Evolutionary conservation across 176 grass and related monocot genomes (phyloP), one percentile per base, ranked within the genome.

Genomic region (Bonia amplexicaulis): DNA sequence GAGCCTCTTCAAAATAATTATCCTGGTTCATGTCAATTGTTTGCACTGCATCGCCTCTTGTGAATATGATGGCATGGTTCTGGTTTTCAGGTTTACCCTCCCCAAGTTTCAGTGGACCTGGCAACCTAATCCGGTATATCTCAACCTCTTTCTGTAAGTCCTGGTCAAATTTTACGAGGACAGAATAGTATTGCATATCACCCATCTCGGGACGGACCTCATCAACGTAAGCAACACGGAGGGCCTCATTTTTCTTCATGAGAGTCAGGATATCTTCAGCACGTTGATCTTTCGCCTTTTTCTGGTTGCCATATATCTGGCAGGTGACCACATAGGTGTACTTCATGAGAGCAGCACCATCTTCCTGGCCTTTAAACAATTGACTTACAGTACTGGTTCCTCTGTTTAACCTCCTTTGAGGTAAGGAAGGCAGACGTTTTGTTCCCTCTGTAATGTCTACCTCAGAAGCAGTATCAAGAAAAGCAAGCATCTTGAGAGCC

Each of bases 21-120:
- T 98, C 93, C 78, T 98, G 96, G 73, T 98, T 98, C 96, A 98
- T 98, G 78, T 98, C 96, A 74, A 98, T 98, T 9, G 96, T 98
- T 79, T 98, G 96, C 54, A 93, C 81, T 37, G 96, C 96, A 68
- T 98, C 88, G 1, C 96, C 96, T 84, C 96, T 91, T 42, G 96
- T 98, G 78, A 98, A 98, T 78, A 98, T 95, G 69, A 95, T 80
- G 71, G 96, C 96, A 80, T 98, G 96, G 78, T 98, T 98, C 79
- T 98, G 96, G 73, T 98, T 98, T 85, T 98, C 96, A 62, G 96
- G 96, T 81, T 98, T 98, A 37, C 96, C 96, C 87, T 98, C 96
- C 74, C 96, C 96, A 81, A 98, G 90, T 79, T 92, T 98, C 48
- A 98, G 85, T 26, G 60, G 84, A 41, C 96, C 96, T 78, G 96